These are phyloP conservation scores for Cladophialophora yegresii DNA, from an alignment of 2,329 filamentous ascomycete species.

Conservation along the genomic window DNA sequence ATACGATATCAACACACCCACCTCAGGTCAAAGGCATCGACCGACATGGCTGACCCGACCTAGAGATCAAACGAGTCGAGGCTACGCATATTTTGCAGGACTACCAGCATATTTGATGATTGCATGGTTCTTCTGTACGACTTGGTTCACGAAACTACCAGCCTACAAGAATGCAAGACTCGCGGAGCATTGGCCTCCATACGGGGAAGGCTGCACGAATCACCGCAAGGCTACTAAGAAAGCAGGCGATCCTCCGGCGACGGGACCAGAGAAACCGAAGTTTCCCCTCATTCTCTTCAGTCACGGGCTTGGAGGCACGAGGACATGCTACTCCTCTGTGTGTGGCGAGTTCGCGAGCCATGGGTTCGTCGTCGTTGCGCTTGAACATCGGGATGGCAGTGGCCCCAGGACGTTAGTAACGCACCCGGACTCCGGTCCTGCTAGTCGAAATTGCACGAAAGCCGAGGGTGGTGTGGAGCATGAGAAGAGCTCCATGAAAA, in stretches of 20 bases:
- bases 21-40: constrained; percentile 52
- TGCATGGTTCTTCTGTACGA: constrained; percentile 58
- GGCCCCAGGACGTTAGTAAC: constrained; percentile 64
- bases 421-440: constrained; percentile 47
- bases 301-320: constrained; percentile 65
- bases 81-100: constrained; percentile 64
- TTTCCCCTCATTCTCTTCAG: constrained; percentile 68
- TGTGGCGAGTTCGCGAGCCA: constrained; percentile 68
- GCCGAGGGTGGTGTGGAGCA: constrained; percentile 43
- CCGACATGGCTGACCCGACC: constrained; percentile 66
- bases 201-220: constrained; percentile 43
- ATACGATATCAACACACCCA: constrained; percentile 44
- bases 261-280: constrained; percentile 45
- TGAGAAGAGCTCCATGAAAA: constrained; percentile 43
- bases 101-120: constrained; percentile 54
- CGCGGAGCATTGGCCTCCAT: constrained; percentile 58
- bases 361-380: constrained; percentile 64
- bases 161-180: constrained; percentile 63
- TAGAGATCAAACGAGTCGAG: constrained; percentile 57
- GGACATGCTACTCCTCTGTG: constrained; percentile 63
- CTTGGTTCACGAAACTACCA: constrained; percentile 66
- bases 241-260: constrained; percentile 45
- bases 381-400: constrained; percentile 67
- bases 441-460: constrained; percentile 37
- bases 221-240: constrained; percentile 47